These are phyloP conservation scores for Cordyceps cateniannulata DNA, from an alignment of 2,329 filamentous ascomycete genomes.

Conservation along the genomic window DNA sequence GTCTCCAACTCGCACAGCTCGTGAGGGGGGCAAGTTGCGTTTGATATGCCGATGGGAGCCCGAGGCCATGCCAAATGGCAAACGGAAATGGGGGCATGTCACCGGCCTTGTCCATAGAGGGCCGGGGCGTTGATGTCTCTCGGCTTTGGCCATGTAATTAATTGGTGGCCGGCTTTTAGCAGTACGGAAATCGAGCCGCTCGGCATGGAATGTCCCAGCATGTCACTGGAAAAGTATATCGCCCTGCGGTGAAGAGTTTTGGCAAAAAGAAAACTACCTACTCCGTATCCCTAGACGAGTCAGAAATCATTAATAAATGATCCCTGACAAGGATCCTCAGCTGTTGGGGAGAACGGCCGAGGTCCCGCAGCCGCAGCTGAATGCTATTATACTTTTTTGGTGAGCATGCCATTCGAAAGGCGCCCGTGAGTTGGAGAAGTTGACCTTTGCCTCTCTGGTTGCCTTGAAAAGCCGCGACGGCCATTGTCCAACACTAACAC, in stretches of 20 bases:
- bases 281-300: too few relatives aligned
- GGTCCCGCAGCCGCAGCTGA: too few relatives aligned
- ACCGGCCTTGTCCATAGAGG: neutral
- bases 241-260: too few relatives aligned
- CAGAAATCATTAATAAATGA: too few relatives aligned
- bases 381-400: too few relatives aligned
- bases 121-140: neutral
- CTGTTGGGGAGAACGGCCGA: too few relatives aligned
- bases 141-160: slow-evolving; percentile 2
- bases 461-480: neutral
- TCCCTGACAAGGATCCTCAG: too few relatives aligned
- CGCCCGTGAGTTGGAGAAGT: too few relatives aligned
- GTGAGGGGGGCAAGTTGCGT: neutral
- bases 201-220: neutral
- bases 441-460: neutral
- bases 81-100: neutral
- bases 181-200: neutral
- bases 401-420: neutral
- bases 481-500: too few relatives aligned
- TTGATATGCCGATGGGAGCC: neutral
- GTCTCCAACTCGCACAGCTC: neutral
- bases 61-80: neutral
- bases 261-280: too few relatives aligned
- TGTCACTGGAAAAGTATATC: neutral
- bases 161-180: too few relatives aligned